phyloP scores from a whole-genome alignment of 345 rosid genomes.

The Gossypium bickii region DNA sequence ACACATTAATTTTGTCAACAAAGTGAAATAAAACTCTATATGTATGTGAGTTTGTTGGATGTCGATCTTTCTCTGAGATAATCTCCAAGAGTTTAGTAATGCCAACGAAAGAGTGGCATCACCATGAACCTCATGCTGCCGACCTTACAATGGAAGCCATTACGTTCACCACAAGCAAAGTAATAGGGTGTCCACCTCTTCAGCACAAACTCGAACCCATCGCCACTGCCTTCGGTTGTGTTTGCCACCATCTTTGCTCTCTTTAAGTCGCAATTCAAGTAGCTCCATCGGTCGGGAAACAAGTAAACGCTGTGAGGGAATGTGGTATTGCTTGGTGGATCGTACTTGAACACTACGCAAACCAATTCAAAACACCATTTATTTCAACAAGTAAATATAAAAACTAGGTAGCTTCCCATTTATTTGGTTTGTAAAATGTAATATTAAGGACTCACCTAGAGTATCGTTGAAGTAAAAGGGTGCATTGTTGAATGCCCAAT shows the following conservation, averaged over 20 bases:
- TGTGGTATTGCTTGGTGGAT: constrained; percentile 43
- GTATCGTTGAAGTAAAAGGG: constrained; percentile 60
- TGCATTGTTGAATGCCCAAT: constrained; percentile 50
- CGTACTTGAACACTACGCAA: constrained; percentile 65
- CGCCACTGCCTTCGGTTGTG: constrained; percentile 43
- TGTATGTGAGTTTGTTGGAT: neutral
- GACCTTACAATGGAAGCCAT: constrained; percentile 53
- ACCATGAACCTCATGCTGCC: constrained; percentile 68
- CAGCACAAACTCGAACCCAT: constrained; percentile 57
- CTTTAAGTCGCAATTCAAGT: constrained; percentile 40
- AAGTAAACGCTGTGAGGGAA: constrained; percentile 61
- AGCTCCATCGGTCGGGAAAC: constrained; percentile 44
- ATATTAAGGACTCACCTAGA: constrained; percentile 22
- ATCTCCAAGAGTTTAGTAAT: neutral
- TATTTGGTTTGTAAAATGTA: neutral
- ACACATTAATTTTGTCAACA: neutral
- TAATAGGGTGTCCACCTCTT: constrained; percentile 41
- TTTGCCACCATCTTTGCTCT: constrained; percentile 49
- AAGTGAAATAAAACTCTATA: neutral
- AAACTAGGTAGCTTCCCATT: neutral
- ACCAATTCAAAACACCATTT: neutral
- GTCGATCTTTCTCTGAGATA: neutral
- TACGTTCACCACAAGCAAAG: constrained; percentile 63
- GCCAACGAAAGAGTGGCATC: constrained; percentile 36
- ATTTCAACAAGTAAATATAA: neutral